phyloP scores from a whole-genome alignment of 2,329 filamentous ascomycete species.

The Venturia nashicola region DNA sequence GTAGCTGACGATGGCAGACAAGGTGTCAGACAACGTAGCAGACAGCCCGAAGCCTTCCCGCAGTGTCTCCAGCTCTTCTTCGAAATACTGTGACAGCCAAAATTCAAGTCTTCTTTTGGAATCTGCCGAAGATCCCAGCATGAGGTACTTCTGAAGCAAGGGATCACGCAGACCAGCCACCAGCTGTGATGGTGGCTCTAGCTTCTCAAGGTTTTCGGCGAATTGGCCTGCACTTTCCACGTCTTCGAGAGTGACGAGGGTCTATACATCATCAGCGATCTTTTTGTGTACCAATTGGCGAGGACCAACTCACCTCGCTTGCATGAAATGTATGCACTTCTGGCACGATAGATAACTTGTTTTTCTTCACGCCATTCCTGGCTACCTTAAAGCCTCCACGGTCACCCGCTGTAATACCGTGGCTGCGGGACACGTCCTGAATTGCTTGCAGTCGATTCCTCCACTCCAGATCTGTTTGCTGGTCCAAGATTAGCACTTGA shows the following conservation, averaged over 20 bases:
- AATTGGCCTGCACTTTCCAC: slow-evolving; percentile 60
- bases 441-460: slow-evolving; percentile 53
- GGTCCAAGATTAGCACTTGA: slow-evolving; percentile 17
- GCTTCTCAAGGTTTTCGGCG: slow-evolving; percentile 59
- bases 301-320: slow-evolving; percentile 38
- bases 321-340: slow-evolving; percentile 63
- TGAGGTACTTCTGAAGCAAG: slow-evolving; percentile 61
- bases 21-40: slow-evolving; percentile 18
- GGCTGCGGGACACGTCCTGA: slow-evolving; percentile 33
- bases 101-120: slow-evolving; percentile 20
- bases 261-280: slow-evolving; percentile 13
- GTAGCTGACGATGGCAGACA: slow-evolving; percentile 22
- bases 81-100: slow-evolving; percentile 26
- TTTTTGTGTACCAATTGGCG: background rate
- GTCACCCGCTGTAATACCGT: slow-evolving; percentile 22
- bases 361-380: slow-evolving; percentile 36
- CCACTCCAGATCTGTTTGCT: slow-evolving; percentile 67
- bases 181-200: slow-evolving; percentile 72
- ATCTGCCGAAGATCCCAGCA: slow-evolving; percentile 33
- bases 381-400: slow-evolving; percentile 52
- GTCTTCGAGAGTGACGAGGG: slow-evolving; percentile 53
- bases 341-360: slow-evolving; percentile 43
- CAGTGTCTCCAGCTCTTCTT: slow-evolving; percentile 21
- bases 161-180: slow-evolving; percentile 65
- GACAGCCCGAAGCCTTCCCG: slow-evolving; percentile 13